phyloP scores from a whole-genome alignment of 2,329 filamentous ascomycete genomes.

The Massarina eburnea region DNA sequence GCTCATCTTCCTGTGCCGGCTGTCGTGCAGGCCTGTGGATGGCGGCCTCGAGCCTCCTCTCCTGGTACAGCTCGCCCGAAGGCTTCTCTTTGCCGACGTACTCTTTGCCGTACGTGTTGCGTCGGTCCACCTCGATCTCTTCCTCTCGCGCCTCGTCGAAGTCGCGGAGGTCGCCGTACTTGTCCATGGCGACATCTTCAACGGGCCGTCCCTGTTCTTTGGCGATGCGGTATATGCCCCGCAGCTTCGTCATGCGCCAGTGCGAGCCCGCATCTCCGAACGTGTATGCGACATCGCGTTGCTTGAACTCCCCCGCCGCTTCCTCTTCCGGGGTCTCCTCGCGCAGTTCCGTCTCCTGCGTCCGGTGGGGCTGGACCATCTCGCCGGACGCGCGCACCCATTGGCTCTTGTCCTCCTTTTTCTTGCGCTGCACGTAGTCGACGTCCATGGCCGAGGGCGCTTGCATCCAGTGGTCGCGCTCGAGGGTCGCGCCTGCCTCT shows the following conservation, averaged over 20 bases:
- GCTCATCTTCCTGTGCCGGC: constrained; percentile 25
- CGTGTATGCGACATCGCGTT: constrained; percentile 72
- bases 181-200: constrained; percentile 80
- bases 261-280: constrained; percentile 89
- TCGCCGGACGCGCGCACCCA: constrained; percentile 53
- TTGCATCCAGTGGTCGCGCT: constrained; percentile 94
- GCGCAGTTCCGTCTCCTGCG: constrained; percentile 79
- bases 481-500: constrained; percentile 51
- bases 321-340: constrained; percentile 56
- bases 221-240: constrained; percentile 77
- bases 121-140: constrained; percentile 82
- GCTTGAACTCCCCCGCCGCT: constrained; percentile 50
- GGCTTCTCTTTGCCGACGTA: constrained; percentile 86
- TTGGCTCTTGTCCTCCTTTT: constrained; percentile 48
- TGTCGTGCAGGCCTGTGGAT: constrained; percentile 43
- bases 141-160: constrained; percentile 96
- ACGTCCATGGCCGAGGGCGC: constrained; percentile 78
- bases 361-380: constrained; percentile 64
- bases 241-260: constrained; percentile 96
- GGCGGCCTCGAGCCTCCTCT: constrained; percentile 66
- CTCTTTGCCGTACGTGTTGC: constrained; percentile 78
- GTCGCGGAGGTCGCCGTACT: constrained; percentile 76
- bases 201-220: constrained; percentile 71
- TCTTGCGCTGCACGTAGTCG: constrained; percentile 74
- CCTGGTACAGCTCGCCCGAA: constrained; percentile 79